Evolutionary conservation across 352 stramenopile species (phyloP), one percentile per base, ranked within the genome.

Genomic region (Phytopythium delawarense): DNA sequence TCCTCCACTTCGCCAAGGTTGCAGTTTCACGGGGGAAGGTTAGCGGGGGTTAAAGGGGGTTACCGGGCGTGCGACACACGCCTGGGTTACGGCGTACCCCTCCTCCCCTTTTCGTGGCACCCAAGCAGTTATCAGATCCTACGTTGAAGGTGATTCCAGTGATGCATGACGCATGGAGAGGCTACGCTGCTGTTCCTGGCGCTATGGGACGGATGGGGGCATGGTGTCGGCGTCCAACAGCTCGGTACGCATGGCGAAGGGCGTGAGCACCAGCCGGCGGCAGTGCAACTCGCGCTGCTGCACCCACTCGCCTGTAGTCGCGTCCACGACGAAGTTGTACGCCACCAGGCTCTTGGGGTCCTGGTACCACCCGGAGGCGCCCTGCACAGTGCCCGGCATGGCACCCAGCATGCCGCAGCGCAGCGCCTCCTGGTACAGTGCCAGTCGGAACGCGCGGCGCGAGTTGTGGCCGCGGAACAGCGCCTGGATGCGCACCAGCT

Each of bases 361-460:
- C 66, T 91, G 70, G 63, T 93, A 93, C 80, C 84, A 91, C 15
- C 84, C 81, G 1, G 76, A 84, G 7, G 64, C 70, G 37, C 81
- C 84, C 62, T 93, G 81, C 3, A 71, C 65, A 0, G 78, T 91
- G 21, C 81, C 75, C 4, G 84, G 81, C 81, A 91, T 90, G 6
- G 81, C 84, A 25, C 84, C 84, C 1, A 92, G 72, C 40, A 92
- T 79, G 20, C 79, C 81, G 34, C 79, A 84, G 32, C 67, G 69
- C 30, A 89, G 62, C 1, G 83, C 79, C 57, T 92, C 78, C 45
- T 88, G 66, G 61, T 92, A 91, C 23, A 92, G 61, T 21, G 81
- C 70, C 44, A 83, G 49, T 25, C 78, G 81, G 63, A 91, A 89
- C 16, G 71, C 68, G 7, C 78, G 72, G 23, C 83, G 74, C 7